Evolutionary conservation across 768 basidiomycete species (phyloP).

Genomic region (Dictyophora rubrovolvata): DNA sequence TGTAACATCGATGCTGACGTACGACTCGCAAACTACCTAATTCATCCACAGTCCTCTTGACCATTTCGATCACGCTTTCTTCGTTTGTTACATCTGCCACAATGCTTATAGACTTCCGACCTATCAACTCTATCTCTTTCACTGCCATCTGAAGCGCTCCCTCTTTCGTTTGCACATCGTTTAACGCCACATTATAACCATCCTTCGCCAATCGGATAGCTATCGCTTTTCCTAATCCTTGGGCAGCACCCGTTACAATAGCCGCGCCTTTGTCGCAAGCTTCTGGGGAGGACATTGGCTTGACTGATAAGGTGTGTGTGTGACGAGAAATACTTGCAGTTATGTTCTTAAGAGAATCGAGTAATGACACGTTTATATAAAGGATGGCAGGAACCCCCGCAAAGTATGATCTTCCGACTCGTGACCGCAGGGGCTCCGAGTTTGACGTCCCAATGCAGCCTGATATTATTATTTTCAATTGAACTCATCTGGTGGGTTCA

Average conservation of each 20-base stretch:
- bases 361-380: no score
- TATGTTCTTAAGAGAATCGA: no score
- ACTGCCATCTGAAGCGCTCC: conserved; percentile 9
- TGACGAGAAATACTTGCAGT: no score
- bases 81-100: conserved; percentile 29
- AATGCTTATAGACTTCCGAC: conserved; percentile 17
- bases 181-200: conserved; percentile 37
- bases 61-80: conserved; percentile 19
- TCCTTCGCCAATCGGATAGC: conserved; percentile 36
- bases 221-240: conserved; percentile 40
- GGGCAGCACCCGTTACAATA: conserved; percentile 34
- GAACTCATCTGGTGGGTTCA: no score
- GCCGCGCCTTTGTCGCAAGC: conserved; percentile 20
- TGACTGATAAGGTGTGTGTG: no score
- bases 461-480: no score
- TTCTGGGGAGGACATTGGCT: not conserved
- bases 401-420: no score
- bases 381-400: no score
- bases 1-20: not conserved
- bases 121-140: conserved; percentile 13
- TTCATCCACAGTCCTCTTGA: conserved; percentile 18
- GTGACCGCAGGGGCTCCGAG: no score
- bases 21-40: conserved; percentile 21
- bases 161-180: conserved; percentile 24
- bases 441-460: no score